These are phyloP conservation scores for Ophiocordyceps camponoti-leonardi DNA, from an alignment of 2,329 filamentous ascomycete genomes.

Conservation along the genomic window DNA sequence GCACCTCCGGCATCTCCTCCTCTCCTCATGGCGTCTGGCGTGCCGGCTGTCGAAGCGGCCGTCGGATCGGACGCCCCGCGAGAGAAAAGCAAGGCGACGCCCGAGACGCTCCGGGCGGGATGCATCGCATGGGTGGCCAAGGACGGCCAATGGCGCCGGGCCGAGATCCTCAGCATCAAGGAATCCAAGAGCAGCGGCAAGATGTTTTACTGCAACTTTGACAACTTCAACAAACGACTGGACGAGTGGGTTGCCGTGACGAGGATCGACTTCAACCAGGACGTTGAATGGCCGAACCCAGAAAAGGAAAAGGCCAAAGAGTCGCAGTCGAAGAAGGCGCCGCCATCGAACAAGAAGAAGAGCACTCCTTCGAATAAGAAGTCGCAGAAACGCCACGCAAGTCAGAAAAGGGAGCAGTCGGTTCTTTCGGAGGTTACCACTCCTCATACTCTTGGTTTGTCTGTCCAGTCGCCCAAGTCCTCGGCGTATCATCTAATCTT, in stretches of 20 bases:
- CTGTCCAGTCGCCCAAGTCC: background rate
- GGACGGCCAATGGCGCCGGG: conserved; percentile 74
- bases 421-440: conserved; percentile 34
- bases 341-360: conserved; percentile 40
- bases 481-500: background rate
- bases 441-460: conserved; percentile 29
- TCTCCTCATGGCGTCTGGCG: conserved; percentile 35
- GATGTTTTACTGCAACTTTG: conserved; percentile 92
- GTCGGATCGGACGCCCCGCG: conserved; percentile 40
- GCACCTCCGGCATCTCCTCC: background rate
- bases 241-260: conserved; percentile 75
- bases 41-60: conserved; percentile 29
- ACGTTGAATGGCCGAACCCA: conserved; percentile 91
- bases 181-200: conserved; percentile 77
- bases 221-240: conserved; percentile 84
- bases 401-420: conserved; percentile 32
- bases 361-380: conserved; percentile 36
- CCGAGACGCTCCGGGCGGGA: conserved; percentile 54
- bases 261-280: conserved; percentile 71
- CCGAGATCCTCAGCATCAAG: conserved; percentile 90
- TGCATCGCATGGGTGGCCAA: conserved; percentile 46
- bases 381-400: conserved; percentile 34
- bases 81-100: conserved; percentile 66
- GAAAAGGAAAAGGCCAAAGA: conserved; percentile 72
- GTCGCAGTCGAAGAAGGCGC: conserved; percentile 53